A percentile compares a stretch with the other conserved stretches of the same genome.
phyloP scores from a whole-genome alignment of 192 early-diverging fungal genomes.

The Phycomyces nitens region DNA sequence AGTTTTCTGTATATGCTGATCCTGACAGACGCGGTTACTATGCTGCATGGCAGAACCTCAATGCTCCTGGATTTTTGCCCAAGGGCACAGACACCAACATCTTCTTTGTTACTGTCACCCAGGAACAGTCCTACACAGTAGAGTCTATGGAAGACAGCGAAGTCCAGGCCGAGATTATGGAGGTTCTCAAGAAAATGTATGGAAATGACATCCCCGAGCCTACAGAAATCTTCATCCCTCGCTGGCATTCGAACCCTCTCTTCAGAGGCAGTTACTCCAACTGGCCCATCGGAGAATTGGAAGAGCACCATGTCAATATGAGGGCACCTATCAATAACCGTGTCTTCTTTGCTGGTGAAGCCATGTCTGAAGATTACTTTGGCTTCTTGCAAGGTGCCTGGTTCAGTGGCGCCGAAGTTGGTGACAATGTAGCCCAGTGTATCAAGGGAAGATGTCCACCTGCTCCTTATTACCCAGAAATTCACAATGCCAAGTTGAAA shows the following conservation, averaged over 20 bases:
- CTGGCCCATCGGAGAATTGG: conserved; percentile 39
- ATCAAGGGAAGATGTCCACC: conserved; percentile 23
- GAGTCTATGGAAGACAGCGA: conserved; percentile 27
- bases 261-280: conserved; percentile 39
- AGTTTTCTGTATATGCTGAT: conserved; percentile 34
- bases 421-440: conserved; percentile 5
- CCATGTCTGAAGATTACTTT: conserved; percentile 28
- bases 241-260: conserved; percentile 36
- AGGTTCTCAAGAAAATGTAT: conserved; percentile 31
- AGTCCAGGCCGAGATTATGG: conserved; percentile 28
- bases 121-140: conserved; percentile 22
- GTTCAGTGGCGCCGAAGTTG: conserved; percentile 23
- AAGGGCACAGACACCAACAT: conserved; percentile 22
- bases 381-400: conserved; percentile 31
- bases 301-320: conserved; percentile 36
- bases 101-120: conserved; percentile 33
- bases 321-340: conserved; percentile 31
- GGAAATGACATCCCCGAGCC: conserved; percentile 28
- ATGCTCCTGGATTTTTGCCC: conserved; percentile 29
- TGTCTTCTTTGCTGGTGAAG: conserved; percentile 40
- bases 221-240: conserved; percentile 27
- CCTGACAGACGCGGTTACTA: conserved; percentile 27
- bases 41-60: conserved; percentile 32
- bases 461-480: conserved; percentile 25
- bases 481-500: conserved; percentile 2